phyloP scores from a whole-genome alignment of 768 basidiomycete genomes.

The Mycena alexandri region DNA sequence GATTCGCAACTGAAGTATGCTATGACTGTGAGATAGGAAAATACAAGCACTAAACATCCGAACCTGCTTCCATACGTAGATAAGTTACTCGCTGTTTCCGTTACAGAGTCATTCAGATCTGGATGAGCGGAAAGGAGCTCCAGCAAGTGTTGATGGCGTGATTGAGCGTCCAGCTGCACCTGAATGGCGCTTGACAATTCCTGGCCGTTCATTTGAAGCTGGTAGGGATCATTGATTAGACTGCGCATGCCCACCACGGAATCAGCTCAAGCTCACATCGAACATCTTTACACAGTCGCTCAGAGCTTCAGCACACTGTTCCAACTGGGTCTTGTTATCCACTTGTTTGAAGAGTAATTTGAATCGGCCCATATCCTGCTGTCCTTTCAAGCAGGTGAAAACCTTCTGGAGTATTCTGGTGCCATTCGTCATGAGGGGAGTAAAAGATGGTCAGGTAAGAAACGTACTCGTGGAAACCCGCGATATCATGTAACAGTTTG shows the following conservation, averaged over 20 bases:
- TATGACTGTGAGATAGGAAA: neutral
- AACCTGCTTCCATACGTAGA: neutral
- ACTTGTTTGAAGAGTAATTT: neutral
- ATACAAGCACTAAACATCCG: neutral
- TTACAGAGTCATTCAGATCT: too few relatives aligned
- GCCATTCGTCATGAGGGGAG: too few relatives aligned
- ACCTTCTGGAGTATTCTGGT: slow-evolving; percentile 4
- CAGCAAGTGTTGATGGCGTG: too few relatives aligned
- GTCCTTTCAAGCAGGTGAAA: neutral
- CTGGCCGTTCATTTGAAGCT: too few relatives aligned
- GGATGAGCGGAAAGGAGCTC: too few relatives aligned
- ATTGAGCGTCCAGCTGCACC: too few relatives aligned
- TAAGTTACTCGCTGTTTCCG: neutral
- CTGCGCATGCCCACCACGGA: too few relatives aligned
- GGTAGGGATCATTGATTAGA: too few relatives aligned
- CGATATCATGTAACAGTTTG: neutral
- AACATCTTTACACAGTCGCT: neutral
- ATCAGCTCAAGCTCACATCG: neutral
- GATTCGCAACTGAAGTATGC: neutral
- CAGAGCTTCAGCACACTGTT: neutral
- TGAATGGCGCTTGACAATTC: too few relatives aligned
- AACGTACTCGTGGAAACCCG: neutral
- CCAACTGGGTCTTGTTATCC: neutral
- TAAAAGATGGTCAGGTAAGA: too few relatives aligned
- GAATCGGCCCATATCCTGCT: neutral